These are phyloP conservation scores for Amoebophrya sp. DNA, from an alignment of 169 alveolate species.

Conservation along the genomic window DNA sequence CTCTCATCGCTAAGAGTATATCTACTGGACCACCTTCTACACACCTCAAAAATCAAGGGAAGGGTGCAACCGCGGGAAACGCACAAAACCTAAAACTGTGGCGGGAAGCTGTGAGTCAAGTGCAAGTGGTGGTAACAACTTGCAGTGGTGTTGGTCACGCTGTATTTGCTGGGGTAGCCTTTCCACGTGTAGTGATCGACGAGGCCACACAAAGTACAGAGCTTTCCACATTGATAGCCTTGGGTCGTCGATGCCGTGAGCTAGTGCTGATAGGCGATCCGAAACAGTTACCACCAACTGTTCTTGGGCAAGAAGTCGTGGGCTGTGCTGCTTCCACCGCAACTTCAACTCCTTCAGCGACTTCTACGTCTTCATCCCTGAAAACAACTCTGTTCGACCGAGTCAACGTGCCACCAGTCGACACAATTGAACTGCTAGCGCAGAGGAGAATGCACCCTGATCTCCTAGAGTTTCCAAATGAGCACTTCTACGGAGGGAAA, in stretches of 20 bases:
- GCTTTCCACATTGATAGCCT: neutral
- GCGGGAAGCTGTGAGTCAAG: neutral
- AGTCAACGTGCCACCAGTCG: too few species aligned
- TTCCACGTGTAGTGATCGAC: neutral
- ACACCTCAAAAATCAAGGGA: too few species aligned
- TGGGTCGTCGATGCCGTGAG: neutral
- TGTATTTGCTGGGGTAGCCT: neutral
- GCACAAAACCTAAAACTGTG: neutral
- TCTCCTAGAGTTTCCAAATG: neutral
- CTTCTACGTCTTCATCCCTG: too few species aligned
- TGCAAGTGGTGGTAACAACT: neutral
- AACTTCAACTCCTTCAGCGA: too few species aligned
- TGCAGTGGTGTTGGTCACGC: neutral
- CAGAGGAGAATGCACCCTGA: neutral
- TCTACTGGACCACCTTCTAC: too few species aligned
- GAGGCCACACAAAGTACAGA: neutral
- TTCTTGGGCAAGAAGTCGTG: neutral
- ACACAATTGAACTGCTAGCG: neutral
- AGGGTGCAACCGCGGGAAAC: neutral
- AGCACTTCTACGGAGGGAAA: neutral
- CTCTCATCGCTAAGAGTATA: too few species aligned
- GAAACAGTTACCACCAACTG: neutral
- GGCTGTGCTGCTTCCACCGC: too few species aligned
- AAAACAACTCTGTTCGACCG: neutral
- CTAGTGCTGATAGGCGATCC: neutral